phyloP scores from a whole-genome alignment of 441 rosid genomes.

The Pelargonium australe region DNA sequence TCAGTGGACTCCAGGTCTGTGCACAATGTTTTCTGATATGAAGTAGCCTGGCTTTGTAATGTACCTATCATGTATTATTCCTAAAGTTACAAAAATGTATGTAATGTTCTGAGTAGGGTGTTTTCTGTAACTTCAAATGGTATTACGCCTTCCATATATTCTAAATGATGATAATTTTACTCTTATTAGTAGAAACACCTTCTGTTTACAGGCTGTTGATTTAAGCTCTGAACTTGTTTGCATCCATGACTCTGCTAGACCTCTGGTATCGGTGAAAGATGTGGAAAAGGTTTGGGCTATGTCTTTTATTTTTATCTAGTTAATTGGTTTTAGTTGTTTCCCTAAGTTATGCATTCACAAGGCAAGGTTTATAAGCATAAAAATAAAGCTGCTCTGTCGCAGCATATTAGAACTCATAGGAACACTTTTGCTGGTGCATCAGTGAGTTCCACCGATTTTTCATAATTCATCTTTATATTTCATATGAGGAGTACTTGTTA shows the following conservation, averaged over 20 bases:
- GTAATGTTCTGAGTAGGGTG: no score
- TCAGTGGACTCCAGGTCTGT: constrained; percentile 77
- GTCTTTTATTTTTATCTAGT: constrained; percentile 1
- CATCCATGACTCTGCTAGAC: constrained; percentile 92
- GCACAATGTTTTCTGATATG: constrained; percentile 4
- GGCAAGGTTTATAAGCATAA: not conserved
- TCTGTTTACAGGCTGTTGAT: constrained; percentile 50
- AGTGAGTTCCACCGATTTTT: not conserved
- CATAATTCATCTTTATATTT: not conserved
- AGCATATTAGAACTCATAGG: not conserved
- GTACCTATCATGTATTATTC: not conserved
- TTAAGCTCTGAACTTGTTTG: constrained; percentile 76
- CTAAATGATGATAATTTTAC: constrained; percentile 3
- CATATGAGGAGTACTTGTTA: not conserved
- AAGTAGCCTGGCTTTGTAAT: not conserved
- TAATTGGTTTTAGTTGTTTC: not conserved
- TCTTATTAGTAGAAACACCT: constrained; percentile 9
- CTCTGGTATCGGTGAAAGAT: constrained; percentile 56
- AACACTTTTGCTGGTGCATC: not conserved
- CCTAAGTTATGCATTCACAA: not conserved
- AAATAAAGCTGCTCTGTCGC: not conserved
- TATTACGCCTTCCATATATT: not conserved
- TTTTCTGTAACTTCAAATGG: not conserved
- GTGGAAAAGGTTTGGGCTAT: constrained; percentile 52
- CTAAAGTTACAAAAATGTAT: constrained; percentile 1